These are phyloP conservation scores for Pilobolus umbonatus DNA, from an alignment of 192 early-diverging fungal species.

Conservation along the genomic window DNA sequence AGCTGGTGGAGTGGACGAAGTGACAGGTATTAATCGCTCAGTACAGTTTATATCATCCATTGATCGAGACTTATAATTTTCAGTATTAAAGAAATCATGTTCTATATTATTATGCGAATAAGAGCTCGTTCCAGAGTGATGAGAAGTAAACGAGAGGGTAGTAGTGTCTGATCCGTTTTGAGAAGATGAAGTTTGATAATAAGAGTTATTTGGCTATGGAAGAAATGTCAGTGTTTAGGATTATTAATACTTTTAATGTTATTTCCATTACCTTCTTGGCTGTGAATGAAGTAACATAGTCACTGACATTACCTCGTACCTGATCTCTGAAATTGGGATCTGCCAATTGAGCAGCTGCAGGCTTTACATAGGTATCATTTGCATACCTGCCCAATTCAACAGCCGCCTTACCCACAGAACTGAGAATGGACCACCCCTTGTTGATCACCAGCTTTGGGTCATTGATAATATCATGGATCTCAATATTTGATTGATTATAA, in stretches of 20 bases:
- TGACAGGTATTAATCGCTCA: too few relatives aligned
- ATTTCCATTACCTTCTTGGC: slow-evolving; percentile 15
- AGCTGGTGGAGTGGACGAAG: neutral
- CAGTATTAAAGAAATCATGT: slow-evolving; percentile 1
- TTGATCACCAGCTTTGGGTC: slow-evolving; percentile 59
- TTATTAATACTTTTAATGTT: neutral
- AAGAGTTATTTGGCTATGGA: too few relatives aligned
- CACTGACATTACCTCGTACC: slow-evolving; percentile 50
- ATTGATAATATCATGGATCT: slow-evolving; percentile 58
- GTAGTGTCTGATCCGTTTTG: slow-evolving; percentile 10
- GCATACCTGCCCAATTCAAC: slow-evolving; percentile 42
- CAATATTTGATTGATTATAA: too few relatives aligned
- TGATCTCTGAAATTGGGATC: slow-evolving; percentile 62
- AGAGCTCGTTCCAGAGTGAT: too few relatives aligned
- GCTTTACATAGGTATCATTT: slow-evolving; percentile 63
- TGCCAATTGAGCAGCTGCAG: slow-evolving; percentile 56
- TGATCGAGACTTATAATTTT: neutral
- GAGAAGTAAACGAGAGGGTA: too few relatives aligned
- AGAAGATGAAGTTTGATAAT: neutral
- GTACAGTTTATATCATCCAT: neutral
- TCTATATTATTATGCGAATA: neutral
- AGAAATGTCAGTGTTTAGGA: too few relatives aligned
- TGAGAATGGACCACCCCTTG: slow-evolving; percentile 64
- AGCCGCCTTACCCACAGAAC: slow-evolving; percentile 38
- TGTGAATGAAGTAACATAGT: slow-evolving; percentile 56